phyloP scores from a whole-genome alignment of 1,284 basidiomycete species.

The Tremellales sp. region DNA sequence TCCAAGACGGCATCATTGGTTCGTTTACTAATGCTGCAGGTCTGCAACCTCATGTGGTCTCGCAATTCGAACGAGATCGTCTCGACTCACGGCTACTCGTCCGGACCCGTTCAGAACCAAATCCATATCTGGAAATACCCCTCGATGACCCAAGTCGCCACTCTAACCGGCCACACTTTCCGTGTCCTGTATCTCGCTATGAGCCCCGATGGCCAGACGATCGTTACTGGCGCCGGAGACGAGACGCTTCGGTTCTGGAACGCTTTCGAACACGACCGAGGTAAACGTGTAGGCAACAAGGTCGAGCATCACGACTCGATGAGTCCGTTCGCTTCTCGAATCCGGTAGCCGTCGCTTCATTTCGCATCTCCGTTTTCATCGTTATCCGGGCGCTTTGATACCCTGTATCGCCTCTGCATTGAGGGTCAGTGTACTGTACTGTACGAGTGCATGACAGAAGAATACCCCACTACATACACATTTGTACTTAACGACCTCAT shows the following conservation, averaged over 20 bases:
- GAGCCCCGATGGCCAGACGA: slow-evolving; percentile 94
- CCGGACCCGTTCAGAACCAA: slow-evolving; percentile 90
- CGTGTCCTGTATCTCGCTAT: slow-evolving; percentile 94
- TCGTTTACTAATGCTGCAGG: slow-evolving; percentile 53
- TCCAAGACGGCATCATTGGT: neutral
- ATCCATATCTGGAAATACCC: slow-evolving; percentile 99
- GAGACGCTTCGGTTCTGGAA: slow-evolving; percentile 98
- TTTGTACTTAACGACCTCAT: too few relatives aligned
- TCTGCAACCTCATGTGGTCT: slow-evolving; percentile 97
- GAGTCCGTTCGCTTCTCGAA: too few relatives aligned
- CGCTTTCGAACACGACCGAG: slow-evolving; percentile 66
- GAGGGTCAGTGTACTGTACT: too few relatives aligned
- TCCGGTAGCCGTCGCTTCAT: too few relatives aligned
- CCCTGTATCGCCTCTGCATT: too few relatives aligned
- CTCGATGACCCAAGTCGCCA: slow-evolving; percentile 85
- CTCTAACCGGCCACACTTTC: slow-evolving; percentile 88
- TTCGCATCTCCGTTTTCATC: too few relatives aligned
- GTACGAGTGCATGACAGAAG: too few relatives aligned
- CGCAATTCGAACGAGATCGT: slow-evolving; percentile 94
- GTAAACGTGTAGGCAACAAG: too few relatives aligned
- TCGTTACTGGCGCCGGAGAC: slow-evolving; percentile 96
- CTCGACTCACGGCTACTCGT: slow-evolving; percentile 95
- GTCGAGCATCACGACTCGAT: too few relatives aligned
- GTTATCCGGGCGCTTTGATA: too few relatives aligned
- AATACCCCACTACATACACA: too few relatives aligned